Percentiles rank a stretch among this genome's conserved stretches.
These are phyloP conservation scores for Aurantiochytrium sp. DNA, from an alignment of 108 stramenopile species.

Conservation along the genomic window DNA sequence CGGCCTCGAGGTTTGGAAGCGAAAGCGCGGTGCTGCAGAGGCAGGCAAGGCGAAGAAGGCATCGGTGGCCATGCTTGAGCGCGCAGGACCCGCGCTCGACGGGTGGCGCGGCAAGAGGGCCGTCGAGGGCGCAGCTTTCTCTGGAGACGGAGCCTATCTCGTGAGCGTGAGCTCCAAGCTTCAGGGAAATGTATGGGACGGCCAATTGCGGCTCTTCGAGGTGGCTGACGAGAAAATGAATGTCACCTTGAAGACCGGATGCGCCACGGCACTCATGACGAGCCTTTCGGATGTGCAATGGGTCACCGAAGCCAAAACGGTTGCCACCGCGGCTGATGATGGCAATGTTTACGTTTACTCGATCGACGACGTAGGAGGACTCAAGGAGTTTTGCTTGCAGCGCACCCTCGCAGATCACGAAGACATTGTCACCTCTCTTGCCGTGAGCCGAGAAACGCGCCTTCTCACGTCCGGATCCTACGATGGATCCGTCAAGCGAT, in stretches of 20 bases:
- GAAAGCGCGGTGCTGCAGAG: neutral
- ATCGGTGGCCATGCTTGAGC: neutral
- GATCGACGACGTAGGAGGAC: neutral
- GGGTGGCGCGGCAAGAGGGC: neutral
- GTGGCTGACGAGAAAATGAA: neutral
- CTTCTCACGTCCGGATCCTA: neutral
- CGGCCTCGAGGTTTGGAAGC: too few species aligned
- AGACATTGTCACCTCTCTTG: neutral
- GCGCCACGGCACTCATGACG: neutral
- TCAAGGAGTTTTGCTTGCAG: neutral
- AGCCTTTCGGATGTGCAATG: neutral
- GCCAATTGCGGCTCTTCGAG: neutral
- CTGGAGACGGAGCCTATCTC: neutral
- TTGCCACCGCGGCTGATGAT: neutral
- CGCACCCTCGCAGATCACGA: neutral
- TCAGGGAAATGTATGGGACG: neutral
- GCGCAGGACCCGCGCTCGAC: neutral
- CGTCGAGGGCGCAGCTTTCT: neutral
- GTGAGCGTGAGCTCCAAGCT: neutral
- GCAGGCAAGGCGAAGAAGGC: neutral
- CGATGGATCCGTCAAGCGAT: constrained; percentile 28
- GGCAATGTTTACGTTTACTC: neutral
- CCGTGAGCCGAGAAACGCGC: neutral
- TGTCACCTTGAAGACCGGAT: neutral
- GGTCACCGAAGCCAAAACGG: neutral